Evolutionary conservation across 345 rosid genomes (phyloP).

Genomic region (Gossypium mustelinum): DNA sequence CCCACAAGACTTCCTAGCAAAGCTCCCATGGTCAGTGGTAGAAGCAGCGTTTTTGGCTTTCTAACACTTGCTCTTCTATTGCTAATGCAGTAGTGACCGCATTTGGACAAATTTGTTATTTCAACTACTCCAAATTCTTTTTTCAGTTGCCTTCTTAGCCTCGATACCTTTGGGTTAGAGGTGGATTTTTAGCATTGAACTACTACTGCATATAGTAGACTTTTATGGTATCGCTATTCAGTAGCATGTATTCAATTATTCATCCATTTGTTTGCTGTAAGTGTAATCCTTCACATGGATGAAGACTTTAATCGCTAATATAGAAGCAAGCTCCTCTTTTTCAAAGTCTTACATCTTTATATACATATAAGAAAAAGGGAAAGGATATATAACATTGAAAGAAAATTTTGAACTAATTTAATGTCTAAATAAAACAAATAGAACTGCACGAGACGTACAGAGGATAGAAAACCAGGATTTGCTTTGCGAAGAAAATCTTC

Average conservation of each 20-base stretch:
- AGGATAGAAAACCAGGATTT: neutral
- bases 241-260: neutral
- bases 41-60: slow-evolving; percentile 7
- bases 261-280: slow-evolving; percentile 4
- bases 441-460: neutral
- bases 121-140: neutral
- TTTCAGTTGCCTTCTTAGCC: neutral
- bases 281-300: neutral
- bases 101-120: neutral
- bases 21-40: neutral
- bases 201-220: neutral
- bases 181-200: neutral
- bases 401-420: neutral
- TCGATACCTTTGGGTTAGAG: neutral
- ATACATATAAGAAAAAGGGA: too few relatives aligned
- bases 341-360: too few relatives aligned
- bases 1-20: slow-evolving; percentile 58
- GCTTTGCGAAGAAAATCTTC: too few relatives aligned
- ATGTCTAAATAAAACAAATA: neutral
- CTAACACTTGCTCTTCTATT: slow-evolving; percentile 10
- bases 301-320: neutral
- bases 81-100: neutral
- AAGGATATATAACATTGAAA: neutral
- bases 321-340: neutral
- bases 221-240: neutral